Conservation (phyloP, 2,329 filamentous ascomycete genomes). For the Fusarium torreyae region DNA sequence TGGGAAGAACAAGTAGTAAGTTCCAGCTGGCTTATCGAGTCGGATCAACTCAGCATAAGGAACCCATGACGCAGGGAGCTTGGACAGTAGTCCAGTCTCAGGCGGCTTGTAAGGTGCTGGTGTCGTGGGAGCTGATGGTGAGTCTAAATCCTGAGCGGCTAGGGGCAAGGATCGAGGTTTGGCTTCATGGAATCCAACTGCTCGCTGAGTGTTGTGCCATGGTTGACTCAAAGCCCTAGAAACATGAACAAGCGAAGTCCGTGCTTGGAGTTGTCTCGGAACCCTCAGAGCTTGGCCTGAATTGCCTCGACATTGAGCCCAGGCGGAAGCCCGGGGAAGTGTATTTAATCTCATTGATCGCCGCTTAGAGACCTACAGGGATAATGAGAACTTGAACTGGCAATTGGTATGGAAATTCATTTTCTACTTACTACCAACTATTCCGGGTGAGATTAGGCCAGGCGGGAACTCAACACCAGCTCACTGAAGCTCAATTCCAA, state of each 20-base stretch:
- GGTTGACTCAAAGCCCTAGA: constrained; percentile 18
- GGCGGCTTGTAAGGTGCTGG: constrained; percentile 74
- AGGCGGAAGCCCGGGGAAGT: constrained; percentile 45
- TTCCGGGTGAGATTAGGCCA: constrained; percentile 1
- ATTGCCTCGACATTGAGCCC: constrained; percentile 41
- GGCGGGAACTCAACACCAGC: constrained; percentile 14
- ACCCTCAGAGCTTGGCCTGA: constrained; percentile 29
- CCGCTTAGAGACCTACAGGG: constrained; percentile 20
- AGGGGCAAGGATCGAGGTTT: constrained; percentile 36
- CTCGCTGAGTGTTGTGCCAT: constrained; percentile 35
- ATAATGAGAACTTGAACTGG: constrained; percentile 23
- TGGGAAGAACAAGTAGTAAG: constrained; percentile 88
- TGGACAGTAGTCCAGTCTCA: constrained; percentile 77
- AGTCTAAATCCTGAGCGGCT: constrained; percentile 27
- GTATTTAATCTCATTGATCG: constrained; percentile 44
- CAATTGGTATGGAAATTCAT: constrained; percentile 12
- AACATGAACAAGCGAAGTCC: constrained; percentile 19
- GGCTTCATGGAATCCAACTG: constrained; percentile 47
- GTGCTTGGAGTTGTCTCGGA: constrained; percentile 18
- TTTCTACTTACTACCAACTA: constrained; percentile 30
- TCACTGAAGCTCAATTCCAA: constrained; percentile 10
- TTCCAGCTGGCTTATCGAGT: constrained; percentile 84
- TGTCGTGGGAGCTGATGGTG: constrained; percentile 20
- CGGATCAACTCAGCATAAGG: constrained; percentile 88
- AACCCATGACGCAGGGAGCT: constrained; percentile 77